Base-by-base conservation (phyloP, 2,329 filamentous ascomycete genomes). In the Diaporthe velutina region DNA sequence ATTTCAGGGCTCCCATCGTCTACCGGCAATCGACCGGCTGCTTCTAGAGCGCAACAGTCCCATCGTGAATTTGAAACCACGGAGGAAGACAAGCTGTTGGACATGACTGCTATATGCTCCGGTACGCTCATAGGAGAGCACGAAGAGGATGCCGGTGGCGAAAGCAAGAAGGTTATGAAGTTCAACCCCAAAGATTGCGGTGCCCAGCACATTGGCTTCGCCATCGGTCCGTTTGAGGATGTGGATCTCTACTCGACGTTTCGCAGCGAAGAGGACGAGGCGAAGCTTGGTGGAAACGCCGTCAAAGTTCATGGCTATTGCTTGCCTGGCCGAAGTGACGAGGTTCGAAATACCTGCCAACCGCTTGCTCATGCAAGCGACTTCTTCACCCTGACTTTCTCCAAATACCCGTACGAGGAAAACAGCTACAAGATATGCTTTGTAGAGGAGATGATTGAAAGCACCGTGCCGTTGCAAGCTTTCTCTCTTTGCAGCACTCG, bases 231-330 rank as follows among this genome's bases (percentile, higher is more conserved):
- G 0, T 99, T 99, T 81, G 95, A 98, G 83, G 93, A 96, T 78
- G 93, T 98, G 71, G 95, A 98, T 80, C 87, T 99, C 7, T 91
- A 88, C 77, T 93, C 95, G 3, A 94, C 96, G 78, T 98, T 95
- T 79, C 92, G 97, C 68, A 95, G 96, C 60, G 95, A 95, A 76
- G 95, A 97, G 78, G 95, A 98, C 78, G 96, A 98, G 80, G 95
- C 97, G 79, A 95, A 96, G 82, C 90, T 99, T 72, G 95, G 95
- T 4, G 92, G 93, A 77, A 97, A 95, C 80, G 95, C 96, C 0
- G 91, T 98, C 77, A 95, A 96, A 77, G 91, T 99, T 4, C 92
- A 97, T 79, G 97, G 93, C 9, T 99, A 97, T 83, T 98, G 96
- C 83, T 87, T 99, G 60, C 97, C 97, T 0, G 92, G 94, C 4